Evolutionary conservation across 768 basidiomycete genomes (phyloP).

Genomic region (Leccinellum albellum): DNA sequence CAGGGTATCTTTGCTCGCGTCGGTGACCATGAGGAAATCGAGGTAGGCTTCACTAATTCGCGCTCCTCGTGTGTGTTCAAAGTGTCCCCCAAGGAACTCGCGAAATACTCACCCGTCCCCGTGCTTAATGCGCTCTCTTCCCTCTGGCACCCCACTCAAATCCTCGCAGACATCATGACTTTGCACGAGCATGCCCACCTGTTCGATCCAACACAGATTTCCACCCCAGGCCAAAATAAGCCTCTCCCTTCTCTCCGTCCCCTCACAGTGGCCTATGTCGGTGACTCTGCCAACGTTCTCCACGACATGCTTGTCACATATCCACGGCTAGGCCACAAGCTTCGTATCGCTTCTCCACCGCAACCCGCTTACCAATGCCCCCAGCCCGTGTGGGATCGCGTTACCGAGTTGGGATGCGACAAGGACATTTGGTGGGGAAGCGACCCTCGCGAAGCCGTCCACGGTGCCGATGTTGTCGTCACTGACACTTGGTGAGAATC

Average conservation of each 20-base stretch:
- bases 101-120: constrained; percentile 85
- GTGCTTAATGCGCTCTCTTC: constrained; percentile 95
- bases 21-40: constrained; percentile 87
- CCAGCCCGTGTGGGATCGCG: constrained; percentile 72
- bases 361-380: constrained; percentile 62
- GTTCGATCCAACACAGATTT: constrained; percentile 37
- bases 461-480: constrained; percentile 88
- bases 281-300: constrained; percentile 91
- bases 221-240: constrained; percentile 16
- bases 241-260: constrained; percentile 59
- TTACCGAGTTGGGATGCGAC: constrained; percentile 71
- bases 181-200: constrained; percentile 70
- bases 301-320: constrained; percentile 97
- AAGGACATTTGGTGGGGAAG: constrained; percentile 67
- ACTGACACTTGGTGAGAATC: constrained; percentile 88
- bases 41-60: constrained; percentile 51
- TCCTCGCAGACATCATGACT: constrained; percentile 89
- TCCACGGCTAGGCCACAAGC: constrained; percentile 83
- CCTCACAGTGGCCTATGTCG: constrained; percentile 88
- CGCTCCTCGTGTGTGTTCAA: background rate
- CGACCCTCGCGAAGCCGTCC: constrained; percentile 83
- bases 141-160: constrained; percentile 95
- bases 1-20: constrained; percentile 97
- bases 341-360: constrained; percentile 80
- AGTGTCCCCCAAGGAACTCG: constrained; percentile 67